Percentiles rank a stretch among this genome's conserved stretches.
Conservation (phyloP, 768 basidiomycete genomes). For the Suillus clintonianus region DNA sequence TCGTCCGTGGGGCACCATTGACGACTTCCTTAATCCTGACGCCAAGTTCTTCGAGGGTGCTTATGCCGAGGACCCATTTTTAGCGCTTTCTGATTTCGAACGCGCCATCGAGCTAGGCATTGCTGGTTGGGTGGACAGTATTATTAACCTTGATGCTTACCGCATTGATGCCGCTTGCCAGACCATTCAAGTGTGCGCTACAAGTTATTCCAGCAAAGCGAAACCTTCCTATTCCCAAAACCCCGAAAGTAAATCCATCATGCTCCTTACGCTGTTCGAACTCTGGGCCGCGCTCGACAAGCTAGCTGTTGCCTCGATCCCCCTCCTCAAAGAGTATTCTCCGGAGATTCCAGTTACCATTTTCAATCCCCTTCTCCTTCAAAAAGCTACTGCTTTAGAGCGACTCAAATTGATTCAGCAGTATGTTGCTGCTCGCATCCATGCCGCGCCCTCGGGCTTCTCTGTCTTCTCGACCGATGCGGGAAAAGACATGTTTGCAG, state of each 20-base stretch:
- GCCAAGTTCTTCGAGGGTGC: conserved; percentile 15
- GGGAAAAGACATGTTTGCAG: no score
- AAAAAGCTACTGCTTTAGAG: no score
- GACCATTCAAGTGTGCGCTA: conserved; percentile 27
- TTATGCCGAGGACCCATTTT: conserved; percentile 9
- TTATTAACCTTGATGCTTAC: conserved; percentile 12
- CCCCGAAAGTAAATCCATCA: conserved; percentile 36
- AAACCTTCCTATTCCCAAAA: conserved; percentile 28
- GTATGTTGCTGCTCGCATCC: no score
- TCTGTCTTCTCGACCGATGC: no score
- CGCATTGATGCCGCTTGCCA: conserved; percentile 23
- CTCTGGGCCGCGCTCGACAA: no score
- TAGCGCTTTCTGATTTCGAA: conserved; percentile 41
- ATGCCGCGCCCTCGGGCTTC: no score
- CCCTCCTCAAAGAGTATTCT: no score
- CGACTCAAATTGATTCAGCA: no score
- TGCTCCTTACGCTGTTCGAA: no score
- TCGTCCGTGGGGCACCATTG: conserved; percentile 11
- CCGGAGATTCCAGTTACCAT: no score
- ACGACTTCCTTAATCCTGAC: conserved; percentile 15
- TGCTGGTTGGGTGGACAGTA: conserved; percentile 31
- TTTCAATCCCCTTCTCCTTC: no score
- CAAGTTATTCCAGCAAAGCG: conserved; percentile 28
- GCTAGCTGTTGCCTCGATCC: no score
- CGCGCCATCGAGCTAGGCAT: conserved; percentile 29